Base-by-base conservation (phyloP, 768 basidiomycete species). In the Termitomyces eurrhizus region DNA sequence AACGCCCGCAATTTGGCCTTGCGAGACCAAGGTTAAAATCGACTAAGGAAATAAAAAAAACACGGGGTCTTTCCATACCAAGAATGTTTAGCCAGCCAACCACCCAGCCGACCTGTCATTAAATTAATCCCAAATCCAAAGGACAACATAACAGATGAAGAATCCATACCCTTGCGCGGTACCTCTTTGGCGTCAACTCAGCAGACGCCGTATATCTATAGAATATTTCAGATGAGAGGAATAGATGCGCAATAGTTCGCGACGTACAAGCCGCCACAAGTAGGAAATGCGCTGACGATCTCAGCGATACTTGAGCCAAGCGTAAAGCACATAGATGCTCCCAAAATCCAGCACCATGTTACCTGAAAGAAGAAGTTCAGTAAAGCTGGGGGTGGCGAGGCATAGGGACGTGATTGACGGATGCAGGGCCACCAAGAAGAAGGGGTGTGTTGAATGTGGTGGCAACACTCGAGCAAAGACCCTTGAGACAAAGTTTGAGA, bases 41-140 rank as follows among this genome's bases (percentile, higher is more conserved):
- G 39, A 37, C n/a, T 2, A 12, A 50, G 18, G 5, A 55, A 21
- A n/a, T 33, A 36, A 2, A 4, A 53, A 11, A 11, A 32, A 9
- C 32, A 66, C 14, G 62, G 48, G 26, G 41, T 11, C 24, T 21
- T n/a, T 42, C n/a, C 74, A 21, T 62, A 82, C 87, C 90, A 16
- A 92, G 82, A 45, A 92, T 85, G 69, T 93, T 93, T 48, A 93
- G 79, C 90, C 90, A 92, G 52, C 90, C 90, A 18, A 91, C 89
- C 11, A 89, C 73, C 88, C 88, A 90, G 33, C 88, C 89, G 39
- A 90, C 79, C 83, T 86, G 49, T 18, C 26, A 21, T 42, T 18
- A 4, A 41, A 29, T 54, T 6, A 42, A 42, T n/a, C 7, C 9
- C 53, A 32, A 11, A 54, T 32, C 12, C 6, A 53, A 14, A 9